Percentiles rank a stretch among this genome's conserved stretches.
Conservation (phyloP, 306 rosid genomes). For the Cicer pinnatifidum region DNA sequence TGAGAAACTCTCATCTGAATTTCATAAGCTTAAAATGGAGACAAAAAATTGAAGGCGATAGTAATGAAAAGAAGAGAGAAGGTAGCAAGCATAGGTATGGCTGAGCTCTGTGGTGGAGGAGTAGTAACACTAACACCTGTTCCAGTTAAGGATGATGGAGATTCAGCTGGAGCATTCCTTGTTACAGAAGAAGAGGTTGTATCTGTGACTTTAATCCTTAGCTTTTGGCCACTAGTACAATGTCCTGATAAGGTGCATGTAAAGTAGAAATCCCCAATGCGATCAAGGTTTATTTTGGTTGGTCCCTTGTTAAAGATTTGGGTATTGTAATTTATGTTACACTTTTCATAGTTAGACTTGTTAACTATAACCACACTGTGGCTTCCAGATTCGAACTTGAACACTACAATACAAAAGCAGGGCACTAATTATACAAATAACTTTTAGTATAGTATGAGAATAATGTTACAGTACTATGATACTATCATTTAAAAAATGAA, state of each 20-base stretch:
- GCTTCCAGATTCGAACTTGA: constrained; percentile 48
- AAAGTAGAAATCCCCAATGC: constrained; percentile 39
- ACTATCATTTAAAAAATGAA: no score
- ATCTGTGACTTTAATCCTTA: constrained; percentile 43
- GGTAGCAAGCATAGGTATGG: constrained; percentile 36
- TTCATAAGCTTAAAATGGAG: constrained; percentile 22
- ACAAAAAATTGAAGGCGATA: constrained; percentile 28
- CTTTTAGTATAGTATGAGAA: no score
- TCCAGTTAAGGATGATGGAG: not conserved
- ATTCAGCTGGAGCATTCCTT: not conserved
- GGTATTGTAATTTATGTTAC: not conserved
- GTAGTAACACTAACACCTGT: constrained; percentile 1
- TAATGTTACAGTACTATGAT: no score
- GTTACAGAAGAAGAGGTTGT: not conserved
- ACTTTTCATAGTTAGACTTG: constrained; percentile 33
- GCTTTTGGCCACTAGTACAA: constrained; percentile 61
- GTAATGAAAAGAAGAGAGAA: constrained; percentile 36
- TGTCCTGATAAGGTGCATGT: constrained; percentile 47
- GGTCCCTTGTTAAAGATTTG: constrained; percentile 25
- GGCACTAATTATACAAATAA: not conserved
- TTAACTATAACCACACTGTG: constrained; percentile 41
- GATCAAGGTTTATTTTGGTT: constrained; percentile 14
- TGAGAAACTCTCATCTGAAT: no score
- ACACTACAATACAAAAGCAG: constrained; percentile 48
- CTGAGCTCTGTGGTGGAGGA: constrained; percentile 43